Conservation (phyloP, 169 alveolate genomes). For the Plasmodium berghei region DNA sequence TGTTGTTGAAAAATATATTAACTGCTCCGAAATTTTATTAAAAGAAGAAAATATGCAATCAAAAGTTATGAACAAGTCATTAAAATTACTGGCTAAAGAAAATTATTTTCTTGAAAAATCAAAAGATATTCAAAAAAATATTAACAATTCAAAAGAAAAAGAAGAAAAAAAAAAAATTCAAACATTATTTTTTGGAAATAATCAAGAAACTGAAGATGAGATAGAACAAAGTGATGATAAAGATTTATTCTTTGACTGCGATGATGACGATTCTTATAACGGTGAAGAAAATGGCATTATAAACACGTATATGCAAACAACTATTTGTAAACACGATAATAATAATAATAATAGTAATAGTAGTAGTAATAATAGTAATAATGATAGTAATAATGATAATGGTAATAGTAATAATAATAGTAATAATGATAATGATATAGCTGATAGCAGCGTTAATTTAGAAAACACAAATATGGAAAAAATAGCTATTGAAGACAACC, state of each 20-base stretch:
- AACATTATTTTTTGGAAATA: constrained; percentile 19
- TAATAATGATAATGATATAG: too few species aligned
- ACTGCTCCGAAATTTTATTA: constrained; percentile 75
- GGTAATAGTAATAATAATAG: neutral
- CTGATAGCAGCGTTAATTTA: too few species aligned
- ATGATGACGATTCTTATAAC: constrained; percentile 25
- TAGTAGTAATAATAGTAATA: neutral
- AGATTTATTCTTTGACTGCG: constrained; percentile 75
- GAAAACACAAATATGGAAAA: too few species aligned
- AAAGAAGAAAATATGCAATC: constrained; percentile 79
- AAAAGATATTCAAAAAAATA: constrained; percentile 40
- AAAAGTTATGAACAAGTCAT: constrained; percentile 76
- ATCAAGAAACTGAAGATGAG: constrained; percentile 34
- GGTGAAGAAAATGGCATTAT: constrained; percentile 5
- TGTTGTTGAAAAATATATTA: constrained; percentile 63
- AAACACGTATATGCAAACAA: neutral
- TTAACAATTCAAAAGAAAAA: constrained; percentile 46
- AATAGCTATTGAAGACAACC: too few species aligned
- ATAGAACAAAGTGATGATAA: constrained; percentile 18
- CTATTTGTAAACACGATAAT: neutral
- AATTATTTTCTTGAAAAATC: constrained; percentile 85
- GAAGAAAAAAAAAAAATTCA: constrained; percentile 26
- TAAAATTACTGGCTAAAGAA: constrained; percentile 79
- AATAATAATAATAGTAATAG: neutral
- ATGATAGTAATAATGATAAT: neutral